Base-by-base conservation (phyloP, 768 basidiomycete genomes). In the Amanita fuliginea region DNA sequence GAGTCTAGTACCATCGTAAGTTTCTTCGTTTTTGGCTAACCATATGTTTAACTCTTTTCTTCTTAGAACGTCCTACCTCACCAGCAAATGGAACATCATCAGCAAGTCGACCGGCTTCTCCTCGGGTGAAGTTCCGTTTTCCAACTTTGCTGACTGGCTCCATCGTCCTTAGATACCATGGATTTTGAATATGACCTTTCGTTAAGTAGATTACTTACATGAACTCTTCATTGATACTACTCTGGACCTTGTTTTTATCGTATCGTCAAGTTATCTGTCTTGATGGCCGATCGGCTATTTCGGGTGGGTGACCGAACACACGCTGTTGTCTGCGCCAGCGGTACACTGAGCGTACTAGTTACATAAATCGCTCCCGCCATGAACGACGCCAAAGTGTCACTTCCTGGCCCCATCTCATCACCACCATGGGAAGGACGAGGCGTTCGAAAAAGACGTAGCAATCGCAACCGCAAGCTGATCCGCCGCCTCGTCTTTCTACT, bases 141-240 rank as follows among this genome's bases (percentile, higher is more conserved):
- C n/a, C 1, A 47, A 54, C n/a, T 51, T 54, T 14, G 43, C 53
- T 6, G 53, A 54, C 36, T 54, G 42, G 30, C 48, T 53, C 14
- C 52, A 49, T 13, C 44, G 45, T 34, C 28, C 47, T 42, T 53
- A 42, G 40, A 16, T 39, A 18, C 19, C 10, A 24, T n/a, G n/a
- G n/a, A n/a, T n/a, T n/a, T n/a, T n/a, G n/a, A n/a, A n/a, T n/a
- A n/a, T n/a, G n/a, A n/a, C n/a, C 22, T 26, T 26, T 35, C 14
- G 2, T 16, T 16, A 35, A 35, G 9, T 18, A 11, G 10, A 32
- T 32, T 0, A 32, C 11, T 32, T 11, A 32, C 30, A n/a, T 11
- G 30, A 32, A 32, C 30, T 32, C 11, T 32, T 32, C 10, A 2
- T 11, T 11, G 10, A 4, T 32, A 11, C 10, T 4, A 32, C 11